Evolutionary conservation across 495 filamentous ascomycete species (phyloP).

Genomic region (Penicillium diatomitis): DNA sequence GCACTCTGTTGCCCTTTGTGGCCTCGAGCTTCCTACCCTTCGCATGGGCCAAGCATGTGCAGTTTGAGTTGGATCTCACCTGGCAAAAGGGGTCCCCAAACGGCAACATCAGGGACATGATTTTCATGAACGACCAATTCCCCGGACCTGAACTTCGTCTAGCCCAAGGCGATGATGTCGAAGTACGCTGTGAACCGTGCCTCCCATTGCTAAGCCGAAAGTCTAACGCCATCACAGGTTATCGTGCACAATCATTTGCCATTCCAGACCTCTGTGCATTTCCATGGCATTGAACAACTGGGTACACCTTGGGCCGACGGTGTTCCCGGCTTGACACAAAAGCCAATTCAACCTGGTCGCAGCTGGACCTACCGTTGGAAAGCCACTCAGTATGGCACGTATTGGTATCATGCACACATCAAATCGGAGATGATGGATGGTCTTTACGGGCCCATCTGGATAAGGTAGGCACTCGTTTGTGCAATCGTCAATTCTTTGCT

Average conservation of each 20-base stretch:
- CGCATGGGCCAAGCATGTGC: slow-evolving; percentile 14
- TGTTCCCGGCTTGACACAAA: slow-evolving; percentile 38
- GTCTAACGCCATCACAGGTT: slow-evolving; percentile 1
- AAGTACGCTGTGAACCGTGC: slow-evolving; percentile 27
- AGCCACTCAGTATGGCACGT: slow-evolving; percentile 18
- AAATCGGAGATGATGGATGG: slow-evolving; percentile 41
- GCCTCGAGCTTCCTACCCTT: slow-evolving; percentile 3
- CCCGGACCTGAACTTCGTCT: slow-evolving; percentile 45
- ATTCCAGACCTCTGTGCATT: slow-evolving; percentile 40
- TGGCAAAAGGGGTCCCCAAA: slow-evolving; percentile 32
- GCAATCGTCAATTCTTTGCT: background rate
- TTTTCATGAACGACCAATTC: slow-evolving; percentile 50
- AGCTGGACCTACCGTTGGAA: slow-evolving; percentile 41
- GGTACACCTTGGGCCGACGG: slow-evolving; percentile 41
- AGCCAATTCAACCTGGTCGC: slow-evolving; percentile 34
- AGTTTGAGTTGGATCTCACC: slow-evolving; percentile 26
- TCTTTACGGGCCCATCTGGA: slow-evolving; percentile 41
- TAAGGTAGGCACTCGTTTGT: slow-evolving; percentile 12
- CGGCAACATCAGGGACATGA: slow-evolving; percentile 33
- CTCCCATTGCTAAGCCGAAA: background rate
- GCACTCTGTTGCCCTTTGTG: slow-evolving; percentile 5
- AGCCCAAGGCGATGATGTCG: slow-evolving; percentile 48
- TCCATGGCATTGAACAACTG: slow-evolving; percentile 30
- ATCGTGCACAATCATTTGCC: slow-evolving; percentile 43
- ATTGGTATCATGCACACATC: slow-evolving; percentile 42